Evolutionary conservation across 2,329 filamentous ascomycete species (phyloP).

Genomic region (Seiridium unicorne): DNA sequence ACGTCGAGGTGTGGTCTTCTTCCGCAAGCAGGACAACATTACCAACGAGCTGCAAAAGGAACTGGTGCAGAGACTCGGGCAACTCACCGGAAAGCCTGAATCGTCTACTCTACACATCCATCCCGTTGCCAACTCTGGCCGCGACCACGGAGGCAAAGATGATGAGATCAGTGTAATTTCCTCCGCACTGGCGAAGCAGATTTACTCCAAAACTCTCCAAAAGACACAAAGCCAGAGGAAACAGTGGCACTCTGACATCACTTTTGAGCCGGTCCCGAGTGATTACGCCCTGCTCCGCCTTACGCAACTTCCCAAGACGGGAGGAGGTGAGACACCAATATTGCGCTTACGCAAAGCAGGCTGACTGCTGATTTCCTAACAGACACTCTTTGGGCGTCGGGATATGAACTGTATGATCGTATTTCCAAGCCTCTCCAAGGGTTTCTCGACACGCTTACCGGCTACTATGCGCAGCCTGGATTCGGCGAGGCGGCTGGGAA

Average conservation of each 20-base stretch:
- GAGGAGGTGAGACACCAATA: constrained; percentile 39
- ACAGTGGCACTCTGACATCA: constrained; percentile 63
- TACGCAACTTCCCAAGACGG: constrained; percentile 51
- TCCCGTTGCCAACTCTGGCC: constrained; percentile 52
- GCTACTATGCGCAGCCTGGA: constrained; percentile 47
- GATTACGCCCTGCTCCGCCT: constrained; percentile 62
- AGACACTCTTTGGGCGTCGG: constrained; percentile 66
- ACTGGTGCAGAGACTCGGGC: constrained; percentile 58
- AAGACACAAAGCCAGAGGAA: constrained; percentile 41
- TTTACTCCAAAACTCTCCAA: constrained; percentile 41
- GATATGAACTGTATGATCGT: constrained; percentile 66
- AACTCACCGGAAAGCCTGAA: constrained; percentile 54
- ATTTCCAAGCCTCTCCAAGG: constrained; percentile 53
- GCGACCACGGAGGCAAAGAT: constrained; percentile 53
- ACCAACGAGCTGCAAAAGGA: constrained; percentile 65
- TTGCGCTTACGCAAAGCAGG: background rate
- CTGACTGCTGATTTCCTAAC: background rate
- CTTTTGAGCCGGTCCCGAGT: constrained; percentile 61
- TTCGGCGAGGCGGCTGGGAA: constrained; percentile 47
- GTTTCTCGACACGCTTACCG: constrained; percentile 59
- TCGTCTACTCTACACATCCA: constrained; percentile 60
- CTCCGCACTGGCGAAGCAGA: constrained; percentile 51
- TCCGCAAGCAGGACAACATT: constrained; percentile 61
- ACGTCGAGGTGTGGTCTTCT: constrained; percentile 68
- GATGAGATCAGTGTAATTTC: constrained; percentile 64